These are phyloP conservation scores for Candida tetrigidarum DNA, from an alignment of 1,139 yeast genomes.

Conservation along the genomic window DNA sequence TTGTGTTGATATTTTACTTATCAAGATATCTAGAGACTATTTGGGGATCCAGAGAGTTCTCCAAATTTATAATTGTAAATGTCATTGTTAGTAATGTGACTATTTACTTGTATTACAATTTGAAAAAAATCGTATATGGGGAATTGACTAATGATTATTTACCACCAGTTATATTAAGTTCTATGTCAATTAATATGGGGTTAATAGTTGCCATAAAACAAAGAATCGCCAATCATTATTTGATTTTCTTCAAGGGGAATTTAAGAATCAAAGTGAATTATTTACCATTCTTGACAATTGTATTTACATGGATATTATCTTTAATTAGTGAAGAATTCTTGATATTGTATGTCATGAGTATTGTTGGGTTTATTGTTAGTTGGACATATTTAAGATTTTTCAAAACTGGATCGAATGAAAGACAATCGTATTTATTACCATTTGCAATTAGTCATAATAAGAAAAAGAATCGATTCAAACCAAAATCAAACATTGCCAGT, in stretches of 20 bases:
- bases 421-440: constrained; percentile 47
- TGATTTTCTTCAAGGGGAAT: constrained; percentile 43
- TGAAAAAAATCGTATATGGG: constrained; percentile 30
- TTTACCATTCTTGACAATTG: constrained; percentile 38
- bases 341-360: constrained; percentile 28
- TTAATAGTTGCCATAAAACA: constrained; percentile 49
- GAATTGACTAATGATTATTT: constrained; percentile 30
- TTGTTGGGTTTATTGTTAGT: constrained; percentile 37
- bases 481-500: constrained; percentile 7
- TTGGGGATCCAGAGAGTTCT: constrained; percentile 41
- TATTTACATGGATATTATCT: constrained; percentile 22
- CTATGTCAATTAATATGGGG: constrained; percentile 46
- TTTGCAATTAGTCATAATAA: constrained; percentile 23
- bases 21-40: constrained; percentile 43
- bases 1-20: constrained; percentile 34
- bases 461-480: constrained; percentile 9
- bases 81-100: constrained; percentile 36
- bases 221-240: constrained; percentile 47
- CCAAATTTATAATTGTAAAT: constrained; percentile 30
- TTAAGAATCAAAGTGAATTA: constrained; percentile 42
- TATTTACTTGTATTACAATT: constrained; percentile 37
- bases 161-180: constrained; percentile 42
- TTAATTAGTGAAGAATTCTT: constrained; percentile 34
- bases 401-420: constrained; percentile 46
- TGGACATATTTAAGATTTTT: constrained; percentile 47